Evolutionary conservation across 495 filamentous ascomycete genomes (phyloP).

Genomic region (Hyaloscypha hepaticicola): DNA sequence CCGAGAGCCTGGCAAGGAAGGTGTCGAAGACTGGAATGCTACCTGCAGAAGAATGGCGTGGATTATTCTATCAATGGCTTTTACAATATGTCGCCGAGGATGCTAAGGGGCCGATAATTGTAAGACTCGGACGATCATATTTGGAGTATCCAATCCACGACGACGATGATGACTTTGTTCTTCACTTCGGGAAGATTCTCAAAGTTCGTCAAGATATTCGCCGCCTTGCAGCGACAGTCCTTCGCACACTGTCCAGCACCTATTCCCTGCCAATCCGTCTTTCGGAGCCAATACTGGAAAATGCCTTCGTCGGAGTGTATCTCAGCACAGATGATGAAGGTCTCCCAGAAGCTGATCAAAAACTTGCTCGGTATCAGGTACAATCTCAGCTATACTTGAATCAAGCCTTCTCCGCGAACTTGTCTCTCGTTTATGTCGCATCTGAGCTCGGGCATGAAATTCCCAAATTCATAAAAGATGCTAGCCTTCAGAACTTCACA

Average conservation of each 20-base stretch:
- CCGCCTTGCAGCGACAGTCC: constrained; percentile 14
- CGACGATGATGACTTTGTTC: constrained; percentile 21
- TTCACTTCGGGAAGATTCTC: constrained; percentile 25
- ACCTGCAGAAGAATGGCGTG: constrained; percentile 21
- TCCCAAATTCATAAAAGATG: constrained; percentile 17
- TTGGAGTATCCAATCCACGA: constrained; percentile 22
- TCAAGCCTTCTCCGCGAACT: constrained; percentile 11
- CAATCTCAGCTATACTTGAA: constrained; percentile 20
- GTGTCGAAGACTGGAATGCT: constrained; percentile 6
- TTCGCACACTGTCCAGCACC: constrained; percentile 7
- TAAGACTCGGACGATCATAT: constrained; percentile 19
- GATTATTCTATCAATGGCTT: constrained; percentile 22
- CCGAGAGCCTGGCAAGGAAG: constrained; percentile 16
- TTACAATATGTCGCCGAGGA: not conserved
- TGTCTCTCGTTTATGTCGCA: constrained; percentile 25
- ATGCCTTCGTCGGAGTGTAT: constrained; percentile 25
- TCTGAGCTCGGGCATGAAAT: constrained; percentile 13
- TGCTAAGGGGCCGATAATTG: constrained; percentile 6
- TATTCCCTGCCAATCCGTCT: constrained; percentile 6
- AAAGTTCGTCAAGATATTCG: constrained; percentile 25
- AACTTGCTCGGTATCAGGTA: not conserved
- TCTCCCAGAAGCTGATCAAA: not conserved
- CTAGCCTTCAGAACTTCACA: constrained; percentile 2
- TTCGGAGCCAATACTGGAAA: not conserved
- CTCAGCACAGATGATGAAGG: constrained; percentile 22